These are phyloP conservation scores for Yarrowia osloensis DNA, from an alignment of 805 yeast genomes.

Conservation along the genomic window DNA sequence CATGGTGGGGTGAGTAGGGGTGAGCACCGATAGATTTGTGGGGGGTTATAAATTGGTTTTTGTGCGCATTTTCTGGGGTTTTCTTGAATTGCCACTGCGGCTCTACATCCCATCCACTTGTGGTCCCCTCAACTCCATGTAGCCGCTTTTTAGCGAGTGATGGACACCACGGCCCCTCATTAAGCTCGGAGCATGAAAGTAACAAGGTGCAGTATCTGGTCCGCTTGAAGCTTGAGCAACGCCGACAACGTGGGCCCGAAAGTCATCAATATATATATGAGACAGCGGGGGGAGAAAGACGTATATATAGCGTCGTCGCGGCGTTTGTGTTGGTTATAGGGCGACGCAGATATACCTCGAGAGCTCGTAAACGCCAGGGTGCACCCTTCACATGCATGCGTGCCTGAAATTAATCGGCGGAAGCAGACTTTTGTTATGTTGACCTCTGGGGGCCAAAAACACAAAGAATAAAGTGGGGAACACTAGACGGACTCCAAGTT, in stretches of 20 bases:
- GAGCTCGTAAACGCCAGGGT: too few relatives aligned
- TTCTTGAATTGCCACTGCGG: too few relatives aligned
- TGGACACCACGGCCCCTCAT: background rate
- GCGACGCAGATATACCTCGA: too few relatives aligned
- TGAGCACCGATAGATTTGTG: background rate
- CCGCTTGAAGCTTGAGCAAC: background rate
- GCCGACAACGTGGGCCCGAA: background rate
- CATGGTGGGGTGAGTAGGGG: background rate
- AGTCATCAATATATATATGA: background rate
- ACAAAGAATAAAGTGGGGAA: background rate
- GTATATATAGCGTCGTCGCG: background rate
- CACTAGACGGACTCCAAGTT: background rate
- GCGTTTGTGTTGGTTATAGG: background rate
- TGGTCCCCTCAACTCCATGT: background rate
- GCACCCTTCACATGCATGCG: background rate
- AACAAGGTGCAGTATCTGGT: background rate
- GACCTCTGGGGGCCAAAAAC: background rate
- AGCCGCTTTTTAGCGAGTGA: slow-evolving; percentile 4
- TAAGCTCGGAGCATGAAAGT: slow-evolving; percentile 27
- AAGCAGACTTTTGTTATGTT: background rate
- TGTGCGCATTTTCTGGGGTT: background rate
- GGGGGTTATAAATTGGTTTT: background rate
- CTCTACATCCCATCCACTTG: too few relatives aligned
- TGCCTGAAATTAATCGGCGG: slow-evolving; percentile 17
- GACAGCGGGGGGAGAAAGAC: background rate